These are phyloP conservation scores for Diaporthe vaccinii DNA, from an alignment of 2,329 filamentous ascomycete genomes.

Conservation along the genomic window DNA sequence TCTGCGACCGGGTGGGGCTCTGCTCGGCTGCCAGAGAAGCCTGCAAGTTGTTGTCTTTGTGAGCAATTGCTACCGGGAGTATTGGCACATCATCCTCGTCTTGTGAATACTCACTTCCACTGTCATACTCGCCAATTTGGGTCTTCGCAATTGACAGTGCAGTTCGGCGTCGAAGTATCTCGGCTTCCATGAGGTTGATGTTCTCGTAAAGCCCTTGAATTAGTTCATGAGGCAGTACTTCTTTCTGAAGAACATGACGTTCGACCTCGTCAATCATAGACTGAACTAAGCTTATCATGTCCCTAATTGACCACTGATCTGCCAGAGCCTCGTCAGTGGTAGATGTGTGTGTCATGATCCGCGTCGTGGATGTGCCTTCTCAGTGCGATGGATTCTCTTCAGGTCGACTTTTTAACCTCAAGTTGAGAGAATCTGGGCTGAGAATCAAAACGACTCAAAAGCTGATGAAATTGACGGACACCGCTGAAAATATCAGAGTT, in stretches of 20 bases:
- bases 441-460: neutral
- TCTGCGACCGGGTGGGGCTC: rapidly evolving
- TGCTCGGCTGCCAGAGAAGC: no score
- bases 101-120: neutral
- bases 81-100: neutral
- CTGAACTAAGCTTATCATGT: neutral
- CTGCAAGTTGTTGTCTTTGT: no score
- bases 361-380: neutral
- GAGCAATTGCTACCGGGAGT: neutral
- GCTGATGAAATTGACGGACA: neutral
- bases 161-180: neutral
- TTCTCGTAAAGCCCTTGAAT: neutral
- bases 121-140: neutral
- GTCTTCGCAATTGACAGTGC: neutral
- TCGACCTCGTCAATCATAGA: neutral
- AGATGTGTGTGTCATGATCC: neutral
- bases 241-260: neutral
- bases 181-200: neutral
- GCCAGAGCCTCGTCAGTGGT: neutral
- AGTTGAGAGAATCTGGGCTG: no score
- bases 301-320: neutral
- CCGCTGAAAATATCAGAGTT: neutral
- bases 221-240: neutral
- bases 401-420: neutral
- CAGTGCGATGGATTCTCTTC: neutral